phyloP scores from a whole-genome alignment of 805 yeast species.

The Yarrowia osloensis region DNA sequence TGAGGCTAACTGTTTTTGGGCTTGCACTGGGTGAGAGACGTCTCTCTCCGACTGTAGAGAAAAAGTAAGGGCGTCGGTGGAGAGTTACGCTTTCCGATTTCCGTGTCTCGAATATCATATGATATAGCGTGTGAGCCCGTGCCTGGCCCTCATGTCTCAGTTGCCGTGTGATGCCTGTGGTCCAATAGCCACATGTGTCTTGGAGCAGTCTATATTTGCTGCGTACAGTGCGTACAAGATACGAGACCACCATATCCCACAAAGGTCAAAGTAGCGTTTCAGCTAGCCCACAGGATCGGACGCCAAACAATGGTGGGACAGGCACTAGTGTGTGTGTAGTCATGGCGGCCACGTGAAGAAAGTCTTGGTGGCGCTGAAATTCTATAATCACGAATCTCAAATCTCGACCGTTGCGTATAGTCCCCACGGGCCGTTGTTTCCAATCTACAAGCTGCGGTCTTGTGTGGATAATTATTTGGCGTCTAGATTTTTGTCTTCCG shows the following conservation, averaged over 20 bases:
- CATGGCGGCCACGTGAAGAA: background rate
- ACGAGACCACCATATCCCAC: background rate
- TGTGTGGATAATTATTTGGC: background rate
- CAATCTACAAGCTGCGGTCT: background rate
- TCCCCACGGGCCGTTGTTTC: background rate
- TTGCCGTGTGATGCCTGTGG: background rate
- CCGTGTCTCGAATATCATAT: background rate
- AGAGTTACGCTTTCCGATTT: background rate
- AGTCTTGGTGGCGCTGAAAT: background rate
- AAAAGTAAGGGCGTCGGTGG: background rate
- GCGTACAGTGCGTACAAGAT: background rate
- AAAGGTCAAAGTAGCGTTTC: background rate
- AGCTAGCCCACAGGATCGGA: background rate
- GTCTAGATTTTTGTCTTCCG: too few relatives aligned
- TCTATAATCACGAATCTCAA: too few relatives aligned
- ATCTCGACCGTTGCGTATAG: too few relatives aligned
- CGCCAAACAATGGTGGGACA: background rate
- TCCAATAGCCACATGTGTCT: background rate
- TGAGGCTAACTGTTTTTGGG: background rate
- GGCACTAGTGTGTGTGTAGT: background rate
- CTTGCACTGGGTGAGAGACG: background rate
- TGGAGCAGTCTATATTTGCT: background rate
- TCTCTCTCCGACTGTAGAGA: too few relatives aligned
- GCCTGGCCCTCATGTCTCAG: background rate
- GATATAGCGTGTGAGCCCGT: background rate